A percentile compares a stretch with the other conserved stretches of the same genome.
Conservation (phyloP, 2,329 filamentous ascomycete genomes). For the Remersonia thermophila region DNA sequence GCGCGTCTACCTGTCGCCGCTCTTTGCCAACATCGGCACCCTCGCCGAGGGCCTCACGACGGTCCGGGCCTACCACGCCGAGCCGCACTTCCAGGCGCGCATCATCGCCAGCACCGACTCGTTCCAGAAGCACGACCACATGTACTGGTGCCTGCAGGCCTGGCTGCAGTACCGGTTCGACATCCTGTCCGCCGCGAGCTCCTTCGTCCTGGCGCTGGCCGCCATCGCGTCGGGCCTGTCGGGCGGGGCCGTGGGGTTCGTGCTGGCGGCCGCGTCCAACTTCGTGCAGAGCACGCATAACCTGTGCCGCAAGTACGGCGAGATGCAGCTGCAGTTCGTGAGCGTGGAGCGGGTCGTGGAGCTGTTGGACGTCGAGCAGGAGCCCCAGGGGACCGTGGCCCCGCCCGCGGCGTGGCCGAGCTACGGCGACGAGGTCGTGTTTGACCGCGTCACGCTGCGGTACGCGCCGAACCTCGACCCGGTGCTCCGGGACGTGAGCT, state of each 20-base stretch:
- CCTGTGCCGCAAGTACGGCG: slow-evolving; percentile 69
- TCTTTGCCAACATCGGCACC: slow-evolving; percentile 88
- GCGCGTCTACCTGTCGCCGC: slow-evolving; percentile 76
- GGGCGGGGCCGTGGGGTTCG: slow-evolving; percentile 71
- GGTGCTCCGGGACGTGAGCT: slow-evolving; percentile 54
- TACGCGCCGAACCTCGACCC: slow-evolving; percentile 71
- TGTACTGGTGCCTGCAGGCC: slow-evolving; percentile 80
- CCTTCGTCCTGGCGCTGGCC: slow-evolving; percentile 59
- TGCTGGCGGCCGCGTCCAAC: slow-evolving; percentile 58
- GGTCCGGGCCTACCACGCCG: slow-evolving; percentile 69
- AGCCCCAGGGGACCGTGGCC: slow-evolving; percentile 51
- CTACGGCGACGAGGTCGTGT: slow-evolving; percentile 58
- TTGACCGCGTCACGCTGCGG: slow-evolving; percentile 64
- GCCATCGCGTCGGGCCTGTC: slow-evolving; percentile 65
- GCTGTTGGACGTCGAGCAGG: slow-evolving; percentile 65
- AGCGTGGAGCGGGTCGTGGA: slow-evolving; percentile 80
- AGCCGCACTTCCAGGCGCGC: slow-evolving; percentile 65
- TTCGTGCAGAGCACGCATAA: slow-evolving; percentile 60
- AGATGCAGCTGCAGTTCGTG: slow-evolving; percentile 84
- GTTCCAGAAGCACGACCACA: slow-evolving; percentile 92
- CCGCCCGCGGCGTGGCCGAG: slow-evolving; percentile 70
- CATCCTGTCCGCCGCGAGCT: slow-evolving; percentile 56
- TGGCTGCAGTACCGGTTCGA: slow-evolving; percentile 79
- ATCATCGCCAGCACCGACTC: slow-evolving; percentile 73
- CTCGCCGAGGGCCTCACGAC: slow-evolving; percentile 77